Evolutionary conservation across 805 yeast species (phyloP).

Genomic region (Kluyveromyces nonfermentans): DNA sequence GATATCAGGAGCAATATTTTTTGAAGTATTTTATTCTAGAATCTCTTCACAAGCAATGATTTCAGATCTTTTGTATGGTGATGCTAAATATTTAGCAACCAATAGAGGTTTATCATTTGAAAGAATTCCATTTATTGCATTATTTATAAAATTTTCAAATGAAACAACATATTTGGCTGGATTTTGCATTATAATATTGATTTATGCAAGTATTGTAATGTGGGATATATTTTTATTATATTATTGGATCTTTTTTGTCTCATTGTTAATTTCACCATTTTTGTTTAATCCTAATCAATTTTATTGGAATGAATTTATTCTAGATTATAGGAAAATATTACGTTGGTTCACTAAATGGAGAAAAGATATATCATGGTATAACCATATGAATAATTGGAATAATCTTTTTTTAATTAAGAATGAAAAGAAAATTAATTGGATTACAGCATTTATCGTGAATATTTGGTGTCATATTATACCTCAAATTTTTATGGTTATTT

Average conservation of each 20-base stretch:
- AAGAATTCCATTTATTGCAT: conserved; percentile 52
- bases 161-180: conserved; percentile 61
- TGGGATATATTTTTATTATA: conserved; percentile 52
- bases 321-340: conserved; percentile 45
- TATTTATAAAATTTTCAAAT: conserved; percentile 61
- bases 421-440: conserved; percentile 32
- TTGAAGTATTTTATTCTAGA: conserved; percentile 72
- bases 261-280: conserved; percentile 50
- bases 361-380: conserved; percentile 17
- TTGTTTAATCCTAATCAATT: conserved; percentile 60
- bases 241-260: conserved; percentile 53
- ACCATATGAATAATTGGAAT: conserved; percentile 22
- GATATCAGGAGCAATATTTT: conserved; percentile 62
- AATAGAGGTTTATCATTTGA: conserved; percentile 78
- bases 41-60: conserved; percentile 63
- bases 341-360: conserved; percentile 41
- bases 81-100: conserved; percentile 74
- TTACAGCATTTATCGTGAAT: conserved; percentile 26
- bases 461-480: conserved; percentile 35
- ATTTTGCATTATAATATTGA: conserved; percentile 39
- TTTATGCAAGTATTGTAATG: conserved; percentile 50
- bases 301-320: conserved; percentile 51
- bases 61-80: conserved; percentile 64
- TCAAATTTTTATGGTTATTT: conserved; percentile 27
- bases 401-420: conserved; percentile 30